Conservation (phyloP, 2,329 filamentous ascomycete genomes). For the Fusarium floridanum region DNA sequence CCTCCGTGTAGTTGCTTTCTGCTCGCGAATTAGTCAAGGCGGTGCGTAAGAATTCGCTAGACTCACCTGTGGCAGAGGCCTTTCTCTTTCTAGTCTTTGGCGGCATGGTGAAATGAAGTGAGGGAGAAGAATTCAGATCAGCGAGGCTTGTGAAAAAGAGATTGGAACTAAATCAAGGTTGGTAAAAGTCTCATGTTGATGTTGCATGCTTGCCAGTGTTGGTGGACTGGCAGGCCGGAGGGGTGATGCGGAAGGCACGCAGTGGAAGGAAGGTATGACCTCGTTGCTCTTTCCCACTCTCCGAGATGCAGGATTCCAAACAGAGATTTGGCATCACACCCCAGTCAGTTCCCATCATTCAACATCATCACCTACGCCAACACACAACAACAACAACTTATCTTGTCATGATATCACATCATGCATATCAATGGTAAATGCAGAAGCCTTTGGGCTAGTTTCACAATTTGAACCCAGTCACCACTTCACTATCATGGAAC, state of each 20-base stretch:
- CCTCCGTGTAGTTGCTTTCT: slow-evolving; percentile 31
- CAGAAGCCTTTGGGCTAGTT: background rate
- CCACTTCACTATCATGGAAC: background rate
- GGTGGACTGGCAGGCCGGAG: background rate
- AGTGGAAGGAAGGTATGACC: background rate
- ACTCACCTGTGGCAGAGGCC: slow-evolving; percentile 37
- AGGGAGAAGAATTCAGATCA: background rate
- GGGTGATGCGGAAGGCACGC: background rate
- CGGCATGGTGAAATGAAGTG: slow-evolving; percentile 39
- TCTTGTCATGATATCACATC: background rate
- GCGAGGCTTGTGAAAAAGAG: background rate
- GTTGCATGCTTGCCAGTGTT: background rate
- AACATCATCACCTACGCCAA: background rate
- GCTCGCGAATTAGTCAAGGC: slow-evolving; percentile 1
- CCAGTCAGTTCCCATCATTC: background rate
- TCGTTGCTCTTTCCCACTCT: background rate
- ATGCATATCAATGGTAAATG: background rate
- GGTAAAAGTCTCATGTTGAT: background rate
- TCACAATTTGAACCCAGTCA: background rate
- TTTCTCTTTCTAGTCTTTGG: slow-evolving; percentile 47
- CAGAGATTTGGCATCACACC: background rate
- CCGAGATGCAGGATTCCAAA: background rate
- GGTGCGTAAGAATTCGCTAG: background rate
- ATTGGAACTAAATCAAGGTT: background rate
- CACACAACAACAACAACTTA: background rate